phyloP scores from a whole-genome alignment of 2,329 filamentous ascomycete species.

The Phaeosphaeriaceae sp. region DNA sequence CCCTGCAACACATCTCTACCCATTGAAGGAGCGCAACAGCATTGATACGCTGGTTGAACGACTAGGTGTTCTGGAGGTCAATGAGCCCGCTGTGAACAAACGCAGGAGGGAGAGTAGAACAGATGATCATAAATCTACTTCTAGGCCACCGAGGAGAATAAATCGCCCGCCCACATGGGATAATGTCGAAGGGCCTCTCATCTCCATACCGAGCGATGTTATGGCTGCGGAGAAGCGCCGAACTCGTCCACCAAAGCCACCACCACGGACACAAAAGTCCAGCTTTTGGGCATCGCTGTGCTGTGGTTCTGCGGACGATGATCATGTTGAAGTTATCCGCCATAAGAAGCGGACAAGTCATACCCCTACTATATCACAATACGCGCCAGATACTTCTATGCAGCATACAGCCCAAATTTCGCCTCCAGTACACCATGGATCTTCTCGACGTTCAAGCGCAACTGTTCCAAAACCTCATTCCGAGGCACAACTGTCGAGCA shows the following conservation, averaged over 20 bases:
- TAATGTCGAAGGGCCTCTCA: conserved; percentile 53
- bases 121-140: conserved; percentile 21
- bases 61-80: conserved; percentile 74
- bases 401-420: conserved; percentile 22
- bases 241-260: conserved; percentile 23
- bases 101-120: conserved; percentile 34
- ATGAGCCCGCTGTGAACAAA: conserved; percentile 45
- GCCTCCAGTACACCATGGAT: conserved; percentile 6
- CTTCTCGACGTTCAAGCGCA: conserved; percentile 7
- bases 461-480: conserved; percentile 9
- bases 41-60: conserved; percentile 86
- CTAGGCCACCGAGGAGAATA: conserved; percentile 30
- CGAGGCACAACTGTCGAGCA: conserved; percentile 14
- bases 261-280: conserved; percentile 31
- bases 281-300: conserved; percentile 53
- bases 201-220: conserved; percentile 51
- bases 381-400: conserved; percentile 17
- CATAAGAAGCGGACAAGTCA: conserved; percentile 44
- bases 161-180: conserved; percentile 54
- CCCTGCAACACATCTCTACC: conserved; percentile 55
- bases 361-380: conserved; percentile 5
- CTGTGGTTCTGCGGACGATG: conserved; percentile 47
- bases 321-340: conserved; percentile 52
- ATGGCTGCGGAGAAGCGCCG: conserved; percentile 37
- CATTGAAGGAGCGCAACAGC: conserved; percentile 72